Evolutionary conservation across 2,329 filamentous ascomycete species (phyloP), one percentile per base, ranked within the genome.

Genomic region (Fusarium cicatricum): DNA sequence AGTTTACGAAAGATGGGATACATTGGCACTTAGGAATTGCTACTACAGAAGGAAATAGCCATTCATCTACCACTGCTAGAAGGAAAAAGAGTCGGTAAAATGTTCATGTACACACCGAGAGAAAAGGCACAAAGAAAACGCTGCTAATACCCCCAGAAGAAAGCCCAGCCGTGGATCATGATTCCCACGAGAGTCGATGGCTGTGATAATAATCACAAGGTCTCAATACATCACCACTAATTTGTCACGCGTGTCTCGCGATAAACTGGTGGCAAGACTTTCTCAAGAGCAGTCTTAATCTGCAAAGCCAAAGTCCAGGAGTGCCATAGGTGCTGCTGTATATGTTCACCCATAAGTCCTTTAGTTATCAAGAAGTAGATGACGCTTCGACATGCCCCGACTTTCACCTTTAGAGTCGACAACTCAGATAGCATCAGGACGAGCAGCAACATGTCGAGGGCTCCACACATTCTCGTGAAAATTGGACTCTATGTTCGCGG

Each of bases 301-400:
- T 66, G 57, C 26, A 66, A 28, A 0, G 58, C 60, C 7, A 66
- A 14, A 14, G 58, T 62, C 12, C 38, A 33, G 0, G 64, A 66
- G 9, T 60, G 44, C 51, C 57, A 66, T 7, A 49, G 42, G 16
- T 62, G 60, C 11, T 64, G 63, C 39, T 64, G 58, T 1, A 42
- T 55, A 12, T 53, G 59, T 8, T 52, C 60, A 1, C 57, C 49
- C 47, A 58, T 66, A 4, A 66, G n/a, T n/a, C 54, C 60, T 60
- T 23, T 52, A 64, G 12, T 62, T 64, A 0, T 60, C 47, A 10
- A 64, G 16, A 4, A 21, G 47, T 8, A 31, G 26, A 16, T 66
- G 63, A 0, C 58, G 47, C 4, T 64, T 66, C 63, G 52, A 66
- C 54, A 66, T 66, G 1, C 64, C 63, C 3, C 57, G 44, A 11